These are phyloP conservation scores for Cryoendolithus antarcticus DNA, from an alignment of 2,329 filamentous ascomycete species.

Conservation along the genomic window DNA sequence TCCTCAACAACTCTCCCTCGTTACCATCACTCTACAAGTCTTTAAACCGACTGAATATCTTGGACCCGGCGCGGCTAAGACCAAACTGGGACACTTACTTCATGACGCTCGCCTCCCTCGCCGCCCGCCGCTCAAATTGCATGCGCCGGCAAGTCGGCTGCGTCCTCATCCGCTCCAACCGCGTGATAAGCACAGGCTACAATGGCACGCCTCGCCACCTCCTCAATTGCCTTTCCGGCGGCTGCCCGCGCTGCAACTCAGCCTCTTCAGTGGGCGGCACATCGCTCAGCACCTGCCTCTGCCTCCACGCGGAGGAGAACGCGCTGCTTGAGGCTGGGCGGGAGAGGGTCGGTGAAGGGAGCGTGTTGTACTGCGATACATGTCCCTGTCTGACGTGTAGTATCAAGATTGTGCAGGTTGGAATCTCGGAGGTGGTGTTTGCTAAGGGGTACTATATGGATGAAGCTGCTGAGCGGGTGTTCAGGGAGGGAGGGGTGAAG, in stretches of 20 bases:
- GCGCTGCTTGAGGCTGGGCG: conserved; percentile 86
- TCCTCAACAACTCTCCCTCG: conserved; percentile 66
- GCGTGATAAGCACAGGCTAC: conserved; percentile 91
- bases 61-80: conserved; percentile 65
- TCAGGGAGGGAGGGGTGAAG: conserved; percentile 69
- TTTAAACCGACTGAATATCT: conserved; percentile 62
- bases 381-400: conserved; percentile 96
- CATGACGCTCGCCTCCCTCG: conserved; percentile 89
- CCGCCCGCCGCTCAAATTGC: conserved; percentile 84
- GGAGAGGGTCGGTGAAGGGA: conserved; percentile 71
- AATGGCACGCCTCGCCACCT: conserved; percentile 91
- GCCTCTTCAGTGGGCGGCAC: conserved; percentile 53
- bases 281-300: conserved; percentile 75
- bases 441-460: conserved; percentile 94
- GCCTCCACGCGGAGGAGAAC: conserved; percentile 97
- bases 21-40: conserved; percentile 50
- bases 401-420: conserved; percentile 96
- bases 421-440: conserved; percentile 91
- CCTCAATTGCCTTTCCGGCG: conserved; percentile 83
- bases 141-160: conserved; percentile 97
- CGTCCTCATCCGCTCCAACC: conserved; percentile 72
- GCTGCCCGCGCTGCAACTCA: conserved; percentile 71
- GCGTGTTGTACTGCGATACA: conserved; percentile 53
- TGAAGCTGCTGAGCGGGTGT: conserved; percentile 60
- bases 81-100: conserved; percentile 97